Evolutionary conservation across 441 rosid genomes (phyloP).

Genomic region (Adansonia gregorii): DNA sequence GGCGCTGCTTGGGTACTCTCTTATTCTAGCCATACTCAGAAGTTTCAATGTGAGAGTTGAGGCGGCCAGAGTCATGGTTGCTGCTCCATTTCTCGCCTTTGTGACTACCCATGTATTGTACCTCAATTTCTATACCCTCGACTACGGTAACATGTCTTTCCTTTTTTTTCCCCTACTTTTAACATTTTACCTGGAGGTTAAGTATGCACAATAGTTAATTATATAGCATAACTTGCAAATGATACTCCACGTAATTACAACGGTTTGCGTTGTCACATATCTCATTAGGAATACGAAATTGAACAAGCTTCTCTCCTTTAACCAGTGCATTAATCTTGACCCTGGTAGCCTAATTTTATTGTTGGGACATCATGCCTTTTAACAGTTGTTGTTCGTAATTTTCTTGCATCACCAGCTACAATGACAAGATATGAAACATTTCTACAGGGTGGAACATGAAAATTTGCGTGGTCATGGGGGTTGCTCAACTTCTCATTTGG

Average conservation of each 20-base stretch:
- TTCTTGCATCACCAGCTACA: neutral
- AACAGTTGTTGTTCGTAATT: neutral
- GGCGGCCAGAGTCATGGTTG: constrained; percentile 70
- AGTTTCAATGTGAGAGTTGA: constrained; percentile 58
- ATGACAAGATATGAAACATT: constrained; percentile 17
- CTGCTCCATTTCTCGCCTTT: constrained; percentile 89
- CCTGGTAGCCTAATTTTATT: too few species aligned
- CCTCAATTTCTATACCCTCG: constrained; percentile 73
- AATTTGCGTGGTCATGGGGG: constrained; percentile 79
- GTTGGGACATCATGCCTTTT: neutral
- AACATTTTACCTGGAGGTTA: neutral
- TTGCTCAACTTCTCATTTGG: constrained; percentile 83
- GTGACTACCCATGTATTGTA: constrained; percentile 79
- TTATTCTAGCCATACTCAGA: constrained; percentile 71
- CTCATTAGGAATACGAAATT: too few species aligned
- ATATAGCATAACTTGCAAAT: neutral
- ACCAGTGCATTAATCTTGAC: too few species aligned
- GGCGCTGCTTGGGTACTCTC: constrained; percentile 81
- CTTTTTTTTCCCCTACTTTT: constrained; percentile 5
- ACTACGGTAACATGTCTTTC: constrained; percentile 61
- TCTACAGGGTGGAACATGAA: constrained; percentile 88
- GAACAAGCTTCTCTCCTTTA: too few species aligned
- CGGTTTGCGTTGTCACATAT: neutral
- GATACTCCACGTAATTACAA: neutral
- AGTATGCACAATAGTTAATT: neutral